Base-by-base conservation (phyloP, 176 grass and related monocot genomes). In the Lolium perenne region DNA sequence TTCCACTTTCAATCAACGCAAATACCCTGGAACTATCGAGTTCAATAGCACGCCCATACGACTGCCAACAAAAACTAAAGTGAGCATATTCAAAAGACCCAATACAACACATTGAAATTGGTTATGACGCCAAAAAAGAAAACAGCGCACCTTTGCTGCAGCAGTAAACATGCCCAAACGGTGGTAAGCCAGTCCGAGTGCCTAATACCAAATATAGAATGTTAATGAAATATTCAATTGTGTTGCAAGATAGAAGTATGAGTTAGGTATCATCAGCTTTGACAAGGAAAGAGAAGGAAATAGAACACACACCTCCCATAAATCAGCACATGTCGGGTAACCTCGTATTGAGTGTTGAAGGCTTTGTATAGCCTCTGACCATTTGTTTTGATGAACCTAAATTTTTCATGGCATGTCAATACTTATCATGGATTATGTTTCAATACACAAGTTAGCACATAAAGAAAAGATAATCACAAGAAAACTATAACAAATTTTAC, bases 151-250 rank as follows among this genome's bases (percentile, higher is more conserved):
- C 93, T 98, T 98, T 82, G 94, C 77, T 89, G 96, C 87, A 50
- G 96, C 96, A 10, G 90, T 98, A 74, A 98, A 95, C 96, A 98
- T 98, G 86, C 96, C 96, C 84, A 98, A 92, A 55, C 93, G 83
- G 59, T 95, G 96, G 88, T 98, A 98, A 46, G 91, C 93, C 79
- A 98, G 86, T 92, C 96, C 93, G 25, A 98, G 96, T 83, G 93
- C 96, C 96, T 98, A 77, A 89, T 71, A 82, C 54, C 58, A 82
- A 83, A 76, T 65, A 79, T 83, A 6, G 77, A 73, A 79, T 88
- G 81, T 84, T 25, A 86, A 56, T 56, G 17, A 88, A 86, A 10
- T 53, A 46, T 35, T 74, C 54, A 56, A 56, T 56, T 68, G 75
- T 11, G 76, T 18, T 70, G 50, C 49, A 87, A 84, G 7, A 86